A percentile compares a stretch with the other conserved stretches of the same genome.
phyloP scores from a whole-genome alignment of 768 basidiomycete genomes.

The Trametes gibbosa region DNA sequence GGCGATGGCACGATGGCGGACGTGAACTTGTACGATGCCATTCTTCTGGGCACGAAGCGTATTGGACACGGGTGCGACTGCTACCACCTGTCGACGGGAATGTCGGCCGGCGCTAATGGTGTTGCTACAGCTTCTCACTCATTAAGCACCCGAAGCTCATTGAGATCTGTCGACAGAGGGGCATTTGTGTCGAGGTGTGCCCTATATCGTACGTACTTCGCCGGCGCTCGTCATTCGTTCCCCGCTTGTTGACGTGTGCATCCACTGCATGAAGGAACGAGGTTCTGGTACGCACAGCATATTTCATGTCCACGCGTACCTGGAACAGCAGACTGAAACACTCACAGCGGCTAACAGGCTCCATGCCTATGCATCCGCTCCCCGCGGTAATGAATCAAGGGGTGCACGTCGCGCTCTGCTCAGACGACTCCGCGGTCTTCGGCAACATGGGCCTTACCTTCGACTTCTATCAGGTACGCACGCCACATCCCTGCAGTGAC shows the following conservation, averaged over 20 bases:
- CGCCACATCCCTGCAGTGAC: too few relatives aligned
- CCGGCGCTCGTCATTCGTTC: neutral
- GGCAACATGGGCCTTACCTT: slow-evolving; percentile 75
- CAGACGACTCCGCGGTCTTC: slow-evolving; percentile 75
- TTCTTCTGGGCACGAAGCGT: slow-evolving; percentile 73
- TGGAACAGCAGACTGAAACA: neutral
- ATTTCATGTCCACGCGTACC: neutral
- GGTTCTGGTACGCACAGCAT: slow-evolving; percentile 43
- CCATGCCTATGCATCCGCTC: slow-evolving; percentile 77
- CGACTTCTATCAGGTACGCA: slow-evolving; percentile 71
- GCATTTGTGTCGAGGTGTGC: slow-evolving; percentile 72
- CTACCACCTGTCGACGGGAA: neutral
- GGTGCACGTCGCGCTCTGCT: slow-evolving; percentile 65
- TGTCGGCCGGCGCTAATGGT: too few relatives aligned
- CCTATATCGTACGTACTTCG: slow-evolving; percentile 69
- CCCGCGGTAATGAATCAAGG: slow-evolving; percentile 68
- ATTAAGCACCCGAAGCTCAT: slow-evolving; percentile 73
- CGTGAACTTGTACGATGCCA: slow-evolving; percentile 73
- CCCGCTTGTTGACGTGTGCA: neutral
- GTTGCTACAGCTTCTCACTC: slow-evolving; percentile 70
- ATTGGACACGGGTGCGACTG: slow-evolving; percentile 72
- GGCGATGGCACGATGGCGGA: slow-evolving; percentile 73
- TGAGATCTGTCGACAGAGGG: slow-evolving; percentile 56
- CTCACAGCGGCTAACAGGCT: slow-evolving; percentile 63
- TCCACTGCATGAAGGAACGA: slow-evolving; percentile 52